Percentiles rank a stretch among this genome's conserved stretches.
phyloP scores from a whole-genome alignment of 2,329 filamentous ascomycete genomes.

The Aspergillus sp. region DNA sequence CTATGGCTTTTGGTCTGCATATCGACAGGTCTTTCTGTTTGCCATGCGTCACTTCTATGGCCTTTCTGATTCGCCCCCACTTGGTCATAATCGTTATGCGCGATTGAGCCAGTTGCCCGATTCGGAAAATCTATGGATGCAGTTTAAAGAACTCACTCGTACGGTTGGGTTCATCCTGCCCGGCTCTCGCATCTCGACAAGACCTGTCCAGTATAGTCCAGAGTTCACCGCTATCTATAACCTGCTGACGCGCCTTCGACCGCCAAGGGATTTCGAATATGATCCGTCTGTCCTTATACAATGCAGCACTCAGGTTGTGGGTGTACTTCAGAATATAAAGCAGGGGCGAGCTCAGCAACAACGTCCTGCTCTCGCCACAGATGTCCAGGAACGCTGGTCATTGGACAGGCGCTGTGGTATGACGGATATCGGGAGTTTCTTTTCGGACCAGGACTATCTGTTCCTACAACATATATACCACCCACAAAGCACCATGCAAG shows the following conservation, averaged over 20 bases:
- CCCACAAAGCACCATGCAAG: not conserved
- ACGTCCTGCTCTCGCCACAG: not conserved
- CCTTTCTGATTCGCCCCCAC: constrained; percentile 6
- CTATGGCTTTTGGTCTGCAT: constrained; percentile 11
- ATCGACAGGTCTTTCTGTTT: constrained; percentile 15
- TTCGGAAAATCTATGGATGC: constrained; percentile 8
- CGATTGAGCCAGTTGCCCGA: constrained; percentile 4
- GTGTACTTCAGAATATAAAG: not conserved
- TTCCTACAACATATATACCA: constrained; percentile 14
- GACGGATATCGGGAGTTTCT: constrained; percentile 9
- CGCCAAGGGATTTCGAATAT: constrained; percentile 7
- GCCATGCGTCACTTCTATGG: constrained; percentile 15
- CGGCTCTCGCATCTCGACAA: not conserved
- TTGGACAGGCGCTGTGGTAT: constrained; percentile 13
- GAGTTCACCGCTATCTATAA: constrained; percentile 9
- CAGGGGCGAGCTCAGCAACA: not conserved
- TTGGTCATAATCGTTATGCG: constrained; percentile 1
- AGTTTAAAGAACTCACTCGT: not conserved
- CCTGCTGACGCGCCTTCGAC: constrained; percentile 10
- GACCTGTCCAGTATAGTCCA: not conserved
- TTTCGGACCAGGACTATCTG: constrained; percentile 12
- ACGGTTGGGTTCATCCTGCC: constrained; percentile 10
- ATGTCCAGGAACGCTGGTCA: not conserved
- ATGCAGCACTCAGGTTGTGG: constrained; percentile 3
- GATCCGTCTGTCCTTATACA: not conserved